Percentiles rank a stretch among this genome's conserved stretches.
Evolutionary conservation across 1,139 yeast genomes (phyloP).

Genomic region (Eremothecium cymbalariae): DNA sequence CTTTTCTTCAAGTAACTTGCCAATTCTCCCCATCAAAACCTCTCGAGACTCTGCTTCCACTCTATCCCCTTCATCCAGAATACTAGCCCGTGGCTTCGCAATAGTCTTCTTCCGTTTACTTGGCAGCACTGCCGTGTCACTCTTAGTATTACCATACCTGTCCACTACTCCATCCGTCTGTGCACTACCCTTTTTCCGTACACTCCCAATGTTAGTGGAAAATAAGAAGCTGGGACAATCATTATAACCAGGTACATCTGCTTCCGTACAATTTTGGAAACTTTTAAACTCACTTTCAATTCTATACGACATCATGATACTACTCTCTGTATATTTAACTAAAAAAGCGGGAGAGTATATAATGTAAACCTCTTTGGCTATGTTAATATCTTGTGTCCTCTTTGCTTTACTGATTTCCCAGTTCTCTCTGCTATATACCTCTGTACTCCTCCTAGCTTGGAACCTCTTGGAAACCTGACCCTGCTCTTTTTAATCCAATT

Average conservation of each 20-base stretch:
- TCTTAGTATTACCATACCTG: conserved; percentile 19
- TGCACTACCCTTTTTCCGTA: conserved; percentile 7
- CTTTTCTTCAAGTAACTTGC: conserved; percentile 12
- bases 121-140: conserved; percentile 17
- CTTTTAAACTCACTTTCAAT: conserved; percentile 15
- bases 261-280: conserved; percentile 31
- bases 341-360: too few species aligned
- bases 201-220: conserved; percentile 16
- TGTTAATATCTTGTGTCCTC: too few species aligned
- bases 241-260: conserved; percentile 32
- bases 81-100: conserved; percentile 8
- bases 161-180: conserved; percentile 15
- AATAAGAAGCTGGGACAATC: conserved; percentile 32
- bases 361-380: too few species aligned
- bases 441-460: too few species aligned
- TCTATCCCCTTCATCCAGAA: background rate
- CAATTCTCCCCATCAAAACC: conserved; percentile 17
- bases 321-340: too few species aligned
- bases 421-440: too few species aligned
- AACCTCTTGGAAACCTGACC: too few species aligned
- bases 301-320: too few species aligned
- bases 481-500: too few species aligned
- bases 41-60: conserved; percentile 6
- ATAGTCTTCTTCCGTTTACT: conserved; percentile 7
- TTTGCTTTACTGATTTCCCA: too few species aligned